These are phyloP conservation scores for Trematosphaeria pertusa DNA, from an alignment of 2,329 filamentous ascomycete species.

Conservation along the genomic window DNA sequence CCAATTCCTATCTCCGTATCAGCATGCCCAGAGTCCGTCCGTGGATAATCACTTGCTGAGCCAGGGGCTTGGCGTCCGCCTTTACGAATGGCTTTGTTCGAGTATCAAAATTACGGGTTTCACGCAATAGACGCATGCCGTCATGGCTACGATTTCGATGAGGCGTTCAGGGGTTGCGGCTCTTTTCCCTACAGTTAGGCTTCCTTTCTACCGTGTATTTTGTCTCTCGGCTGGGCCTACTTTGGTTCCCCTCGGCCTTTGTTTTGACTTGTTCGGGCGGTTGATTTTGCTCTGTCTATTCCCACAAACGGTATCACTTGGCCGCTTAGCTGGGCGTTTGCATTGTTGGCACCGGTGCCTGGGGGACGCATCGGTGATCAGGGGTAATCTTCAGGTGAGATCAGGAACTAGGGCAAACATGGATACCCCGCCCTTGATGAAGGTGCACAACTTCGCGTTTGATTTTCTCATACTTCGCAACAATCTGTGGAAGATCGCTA, in stretches of 20 bases:
- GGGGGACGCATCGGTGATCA: slow-evolving; percentile 10
- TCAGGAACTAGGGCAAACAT: slow-evolving; percentile 33
- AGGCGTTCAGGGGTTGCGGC: slow-evolving; percentile 21
- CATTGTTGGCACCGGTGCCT: slow-evolving; percentile 1
- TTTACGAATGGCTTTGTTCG: neutral
- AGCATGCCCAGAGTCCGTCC: no score
- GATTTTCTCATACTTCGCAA: slow-evolving; percentile 10
- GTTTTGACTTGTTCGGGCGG: no score
- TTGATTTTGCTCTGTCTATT: no score
- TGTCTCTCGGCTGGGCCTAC: slow-evolving; percentile 8
- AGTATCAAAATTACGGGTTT: slow-evolving; percentile 26
- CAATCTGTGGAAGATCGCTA: slow-evolving; percentile 1
- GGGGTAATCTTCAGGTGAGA: slow-evolving; percentile 20
- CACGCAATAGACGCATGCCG: slow-evolving; percentile 50
- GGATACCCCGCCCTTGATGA: slow-evolving; percentile 41
- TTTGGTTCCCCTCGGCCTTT: slow-evolving; percentile 11
- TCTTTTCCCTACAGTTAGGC: slow-evolving; percentile 13
- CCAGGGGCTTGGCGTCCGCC: neutral
- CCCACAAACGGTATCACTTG: no score
- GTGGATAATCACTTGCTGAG: no score
- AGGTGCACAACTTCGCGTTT: slow-evolving; percentile 31
- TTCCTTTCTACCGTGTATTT: slow-evolving; percentile 20
- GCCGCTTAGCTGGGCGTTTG: neutral
- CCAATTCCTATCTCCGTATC: no score
- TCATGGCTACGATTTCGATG: slow-evolving; percentile 46